Evolutionary conservation across 208 protist genomes (phyloP).

Genomic region (Naegleria lovaniensis): DNA sequence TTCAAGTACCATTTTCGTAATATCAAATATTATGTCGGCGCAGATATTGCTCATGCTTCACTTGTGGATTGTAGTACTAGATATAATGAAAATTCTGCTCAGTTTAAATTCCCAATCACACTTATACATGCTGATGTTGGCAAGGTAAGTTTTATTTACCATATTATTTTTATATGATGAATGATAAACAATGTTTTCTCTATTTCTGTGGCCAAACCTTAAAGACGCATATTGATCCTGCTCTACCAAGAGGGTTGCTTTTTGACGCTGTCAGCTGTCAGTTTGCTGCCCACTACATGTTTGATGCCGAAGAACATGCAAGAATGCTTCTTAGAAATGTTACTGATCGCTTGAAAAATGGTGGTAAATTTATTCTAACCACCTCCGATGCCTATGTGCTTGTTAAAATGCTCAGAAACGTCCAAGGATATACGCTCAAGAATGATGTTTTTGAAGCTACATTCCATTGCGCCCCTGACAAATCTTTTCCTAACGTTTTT

Average conservation of each 20-base stretch:
- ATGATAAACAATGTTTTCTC: too few relatives aligned
- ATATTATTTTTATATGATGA: neutral
- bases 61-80: neutral
- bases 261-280: slow-evolving; percentile 24
- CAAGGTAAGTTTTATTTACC: neutral
- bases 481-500: neutral
- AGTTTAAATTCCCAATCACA: neutral
- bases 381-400: slow-evolving; percentile 4
- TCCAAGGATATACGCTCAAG: neutral
- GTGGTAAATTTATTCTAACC: slow-evolving; percentile 25
- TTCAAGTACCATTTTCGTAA: neutral
- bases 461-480: neutral
- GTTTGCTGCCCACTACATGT: slow-evolving; percentile 23
- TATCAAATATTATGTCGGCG: neutral
- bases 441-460: neutral
- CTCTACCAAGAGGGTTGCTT: neutral
- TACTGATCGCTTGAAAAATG: neutral
- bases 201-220: neutral
- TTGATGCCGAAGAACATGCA: slow-evolving; percentile 11
- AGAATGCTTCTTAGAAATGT: neutral
- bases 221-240: neutral
- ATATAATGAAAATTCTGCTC: slow-evolving; percentile 9
- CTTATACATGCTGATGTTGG: neutral
- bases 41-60: slow-evolving; percentile 1
- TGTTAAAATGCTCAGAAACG: slow-evolving; percentile 1